phyloP scores from a whole-genome alignment of 352 stramenopile genomes.

The Globisporangium camurandrum region DNA sequence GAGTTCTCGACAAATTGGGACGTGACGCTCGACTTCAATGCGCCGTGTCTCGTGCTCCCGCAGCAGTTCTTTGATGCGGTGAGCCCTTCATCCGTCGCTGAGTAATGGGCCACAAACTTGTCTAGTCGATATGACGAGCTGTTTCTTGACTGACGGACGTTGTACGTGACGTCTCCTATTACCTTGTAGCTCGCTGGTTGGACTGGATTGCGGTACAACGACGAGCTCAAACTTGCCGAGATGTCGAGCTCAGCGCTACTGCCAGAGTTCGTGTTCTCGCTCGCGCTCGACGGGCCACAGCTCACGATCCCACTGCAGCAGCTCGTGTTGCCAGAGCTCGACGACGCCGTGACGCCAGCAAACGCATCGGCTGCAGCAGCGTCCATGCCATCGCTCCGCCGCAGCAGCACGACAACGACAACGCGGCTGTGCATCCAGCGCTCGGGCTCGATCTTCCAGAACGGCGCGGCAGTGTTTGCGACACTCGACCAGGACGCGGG shows the following conservation, averaged over 20 bases:
- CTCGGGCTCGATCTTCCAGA: constrained; percentile 44
- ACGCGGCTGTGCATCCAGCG: constrained; percentile 44
- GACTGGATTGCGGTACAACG: constrained; percentile 37
- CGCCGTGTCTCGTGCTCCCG: constrained; percentile 45
- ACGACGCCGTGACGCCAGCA: constrained; percentile 1
- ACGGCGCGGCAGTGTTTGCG: constrained; percentile 38
- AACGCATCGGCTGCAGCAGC: neutral
- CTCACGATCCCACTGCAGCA: constrained; percentile 34
- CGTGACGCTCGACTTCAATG: constrained; percentile 47
- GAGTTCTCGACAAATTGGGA: constrained; percentile 56
- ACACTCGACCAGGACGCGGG: constrained; percentile 31
- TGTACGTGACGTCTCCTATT: no score
- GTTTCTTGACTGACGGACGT: neutral
- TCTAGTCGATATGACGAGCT: neutral
- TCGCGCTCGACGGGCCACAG: constrained; percentile 22
- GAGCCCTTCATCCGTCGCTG: neutral
- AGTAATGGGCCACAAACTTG: neutral
- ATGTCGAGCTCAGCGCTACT: constrained; percentile 17
- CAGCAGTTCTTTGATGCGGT: constrained; percentile 60
- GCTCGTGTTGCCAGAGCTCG: constrained; percentile 32
- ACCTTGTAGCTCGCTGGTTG: constrained; percentile 45
- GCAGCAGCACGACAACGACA: no score
- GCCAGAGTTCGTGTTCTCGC: constrained; percentile 36
- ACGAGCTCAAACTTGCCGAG: constrained; percentile 36
- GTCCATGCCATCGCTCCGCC: constrained; percentile 4